Base-by-base conservation (phyloP, 768 basidiomycete species). In the Imleria badia region DNA sequence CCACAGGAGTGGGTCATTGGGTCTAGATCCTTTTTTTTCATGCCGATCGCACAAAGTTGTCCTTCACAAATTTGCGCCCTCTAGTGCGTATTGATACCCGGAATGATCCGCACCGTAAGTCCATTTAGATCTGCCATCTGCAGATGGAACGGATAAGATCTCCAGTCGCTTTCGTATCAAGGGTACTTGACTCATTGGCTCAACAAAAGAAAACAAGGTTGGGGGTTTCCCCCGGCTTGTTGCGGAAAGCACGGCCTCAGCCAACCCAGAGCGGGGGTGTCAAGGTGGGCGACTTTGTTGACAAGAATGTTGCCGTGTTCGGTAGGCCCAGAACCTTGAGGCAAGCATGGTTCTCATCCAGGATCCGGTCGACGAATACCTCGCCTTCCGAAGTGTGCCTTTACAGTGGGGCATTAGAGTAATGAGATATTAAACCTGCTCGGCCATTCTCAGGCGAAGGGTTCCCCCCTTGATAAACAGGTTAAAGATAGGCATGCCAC, bases 91-190 rank as follows among this genome's bases (percentile, higher is more conserved):
- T 55, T 58, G 59, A 59, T 53, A 29, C 57, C 57, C 66, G 66
- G 66, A 44, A 61, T 66, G 66, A 69, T 67, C 66, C 66, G 64
- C 52, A 47, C 10, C 36, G 34, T 19, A 41, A 41, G 51, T 45
- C 54, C 45, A 47, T 63, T 65, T 55, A 60, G 56, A 59, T 48
- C 41, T 38, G n/a, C n/a, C 38, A 34, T 61, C 36, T 55, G 62
- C 42, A 62, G 60, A 65, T 66, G 56, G 56, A 55, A 66, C 58
- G 60, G 66, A 55, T 52, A 52, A 62, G 54, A 60, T 65, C 51
- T 55, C 45, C 35, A 39, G 26, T 45, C 51, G 30, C 60, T 55
- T 65, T 52, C 30, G 49, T 57, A 59, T 59, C 45, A 48, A 57
- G 59, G 61, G 61, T 58, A 22, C 56, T 59, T 60, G 58, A 54